These are phyloP conservation scores for Acacia acuminata DNA, from an alignment of 306 rosid species.

Conservation along the genomic window DNA sequence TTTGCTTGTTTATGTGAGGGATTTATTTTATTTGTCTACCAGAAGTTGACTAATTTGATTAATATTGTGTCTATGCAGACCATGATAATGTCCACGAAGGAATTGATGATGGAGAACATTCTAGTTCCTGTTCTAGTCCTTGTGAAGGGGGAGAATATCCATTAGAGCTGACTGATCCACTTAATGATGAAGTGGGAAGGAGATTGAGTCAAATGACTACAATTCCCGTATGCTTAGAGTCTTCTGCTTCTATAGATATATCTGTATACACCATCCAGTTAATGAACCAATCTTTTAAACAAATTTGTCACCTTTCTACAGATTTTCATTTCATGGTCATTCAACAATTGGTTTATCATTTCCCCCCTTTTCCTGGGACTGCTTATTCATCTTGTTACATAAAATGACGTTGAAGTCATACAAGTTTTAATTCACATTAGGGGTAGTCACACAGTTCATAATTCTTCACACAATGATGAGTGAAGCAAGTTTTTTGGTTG, in stretches of 20 bases:
- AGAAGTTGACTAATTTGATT: conserved; percentile 22
- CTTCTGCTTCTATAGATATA: conserved; percentile 29
- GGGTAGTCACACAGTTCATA: neutral
- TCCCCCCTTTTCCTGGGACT: neutral
- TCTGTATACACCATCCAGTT: conserved; percentile 27
- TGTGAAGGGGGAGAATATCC: conserved; percentile 47
- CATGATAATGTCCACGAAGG: conserved; percentile 42
- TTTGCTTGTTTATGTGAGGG: conserved; percentile 1
- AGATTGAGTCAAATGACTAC: conserved; percentile 60
- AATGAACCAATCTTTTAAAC: conserved; percentile 29
- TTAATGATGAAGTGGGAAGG: conserved; percentile 55
- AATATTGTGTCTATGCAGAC: conserved; percentile 40
- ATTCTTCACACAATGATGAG: conserved; percentile 1
- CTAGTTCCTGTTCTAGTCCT: conserved; percentile 69
- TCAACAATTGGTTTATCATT: conserved; percentile 12
- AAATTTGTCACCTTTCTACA: conserved; percentile 7
- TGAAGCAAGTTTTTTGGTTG: conserved; percentile 11
- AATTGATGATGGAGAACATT: conserved; percentile 41
- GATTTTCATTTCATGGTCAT: conserved; percentile 20
- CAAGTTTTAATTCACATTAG: neutral
- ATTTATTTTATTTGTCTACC: conserved; percentile 2
- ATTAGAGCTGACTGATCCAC: conserved; percentile 43
- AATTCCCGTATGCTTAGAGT: conserved; percentile 63
- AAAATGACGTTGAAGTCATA: neutral
- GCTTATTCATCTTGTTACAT: conserved; percentile 17